Evolutionary conservation across 225 moss, liverwort and hornwort genomes (phyloP).

Genomic region (Marchantia paleacea): DNA sequence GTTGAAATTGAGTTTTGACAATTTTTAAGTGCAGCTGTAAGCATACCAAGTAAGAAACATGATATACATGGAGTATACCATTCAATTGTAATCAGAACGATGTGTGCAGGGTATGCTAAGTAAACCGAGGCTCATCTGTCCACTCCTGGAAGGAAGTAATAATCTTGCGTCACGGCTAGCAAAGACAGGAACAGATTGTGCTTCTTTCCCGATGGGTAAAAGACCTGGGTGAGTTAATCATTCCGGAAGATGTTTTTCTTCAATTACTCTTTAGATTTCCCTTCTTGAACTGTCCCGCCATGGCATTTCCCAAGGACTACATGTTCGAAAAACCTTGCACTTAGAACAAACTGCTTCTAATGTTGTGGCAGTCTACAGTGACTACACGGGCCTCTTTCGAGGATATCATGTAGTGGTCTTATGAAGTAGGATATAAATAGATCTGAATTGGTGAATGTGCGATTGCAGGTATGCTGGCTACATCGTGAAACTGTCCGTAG

Average conservation of each 20-base stretch:
- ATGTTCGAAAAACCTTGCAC: not conserved
- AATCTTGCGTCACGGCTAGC: slow-evolving; percentile 59
- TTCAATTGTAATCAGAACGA: not conserved
- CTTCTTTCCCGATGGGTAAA: slow-evolving; percentile 57
- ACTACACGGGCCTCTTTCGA: not conserved
- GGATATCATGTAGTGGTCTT: not conserved
- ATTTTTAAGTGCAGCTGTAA: too few relatives aligned
- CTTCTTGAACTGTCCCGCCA: too few relatives aligned
- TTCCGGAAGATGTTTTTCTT: not conserved
- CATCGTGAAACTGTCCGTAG: slow-evolving; percentile 62
- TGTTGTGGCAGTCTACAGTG: not conserved
- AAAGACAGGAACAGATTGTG: slow-evolving; percentile 64
- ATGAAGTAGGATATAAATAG: not conserved
- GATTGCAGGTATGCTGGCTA: slow-evolving; percentile 67
- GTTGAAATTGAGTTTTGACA: too few relatives aligned
- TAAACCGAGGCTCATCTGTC: slow-evolving; percentile 53
- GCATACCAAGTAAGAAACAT: not conserved
- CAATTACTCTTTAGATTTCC: not conserved
- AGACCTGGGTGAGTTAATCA: slow-evolving; percentile 58
- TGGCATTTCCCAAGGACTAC: not conserved
- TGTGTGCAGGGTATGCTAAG: slow-evolving; percentile 58
- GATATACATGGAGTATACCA: not conserved
- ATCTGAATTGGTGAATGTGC: not conserved
- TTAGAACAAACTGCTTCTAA: not conserved
- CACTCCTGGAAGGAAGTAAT: slow-evolving; percentile 49